These are phyloP conservation scores for Tetraselmis chui DNA, from an alignment of 139 green algal species.

Conservation along the genomic window DNA sequence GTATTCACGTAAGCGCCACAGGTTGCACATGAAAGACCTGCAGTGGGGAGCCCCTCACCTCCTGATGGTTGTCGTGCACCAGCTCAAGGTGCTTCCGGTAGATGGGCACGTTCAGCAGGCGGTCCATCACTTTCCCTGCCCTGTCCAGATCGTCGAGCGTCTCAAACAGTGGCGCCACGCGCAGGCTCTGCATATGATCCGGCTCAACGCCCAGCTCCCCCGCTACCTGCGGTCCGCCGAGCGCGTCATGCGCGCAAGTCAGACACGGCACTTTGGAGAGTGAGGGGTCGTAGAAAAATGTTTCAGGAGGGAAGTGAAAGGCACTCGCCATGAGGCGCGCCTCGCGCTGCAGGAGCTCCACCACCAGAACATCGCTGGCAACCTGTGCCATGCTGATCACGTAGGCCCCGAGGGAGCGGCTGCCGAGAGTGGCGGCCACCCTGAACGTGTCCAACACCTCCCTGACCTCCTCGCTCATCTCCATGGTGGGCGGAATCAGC, in stretches of 20 bases:
- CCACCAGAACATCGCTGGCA: slow-evolving; percentile 85
- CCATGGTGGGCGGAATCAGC: slow-evolving; percentile 76
- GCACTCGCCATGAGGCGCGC: slow-evolving; percentile 45
- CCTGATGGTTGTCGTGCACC: slow-evolving; percentile 56
- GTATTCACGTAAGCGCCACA: slow-evolving; percentile 32
- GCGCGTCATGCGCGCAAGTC: neutral
- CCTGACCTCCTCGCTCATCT: slow-evolving; percentile 63
- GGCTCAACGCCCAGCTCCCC: slow-evolving; percentile 24
- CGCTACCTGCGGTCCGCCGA: neutral
- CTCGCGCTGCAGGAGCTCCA: slow-evolving; percentile 91
- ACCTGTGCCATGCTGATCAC: slow-evolving; percentile 90
- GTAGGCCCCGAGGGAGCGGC: slow-evolving; percentile 78
- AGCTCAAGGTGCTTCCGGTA: slow-evolving; percentile 53
- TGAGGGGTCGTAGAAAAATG: too few species aligned
- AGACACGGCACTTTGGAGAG: neutral
- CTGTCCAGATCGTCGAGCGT: slow-evolving; percentile 80
- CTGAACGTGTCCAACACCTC: slow-evolving; percentile 85
- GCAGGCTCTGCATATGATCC: slow-evolving; percentile 41
- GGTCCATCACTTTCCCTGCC: slow-evolving; percentile 39
- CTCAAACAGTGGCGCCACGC: slow-evolving; percentile 95
- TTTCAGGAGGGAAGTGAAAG: too few species aligned
- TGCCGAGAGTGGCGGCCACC: slow-evolving; percentile 42
- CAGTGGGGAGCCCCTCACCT: slow-evolving; percentile 19
- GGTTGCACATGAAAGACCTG: neutral
- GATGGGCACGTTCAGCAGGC: slow-evolving; percentile 33